These are phyloP conservation scores for Chaetomium sp. DNA, from an alignment of 2,329 filamentous ascomycete species.

Conservation along the genomic window DNA sequence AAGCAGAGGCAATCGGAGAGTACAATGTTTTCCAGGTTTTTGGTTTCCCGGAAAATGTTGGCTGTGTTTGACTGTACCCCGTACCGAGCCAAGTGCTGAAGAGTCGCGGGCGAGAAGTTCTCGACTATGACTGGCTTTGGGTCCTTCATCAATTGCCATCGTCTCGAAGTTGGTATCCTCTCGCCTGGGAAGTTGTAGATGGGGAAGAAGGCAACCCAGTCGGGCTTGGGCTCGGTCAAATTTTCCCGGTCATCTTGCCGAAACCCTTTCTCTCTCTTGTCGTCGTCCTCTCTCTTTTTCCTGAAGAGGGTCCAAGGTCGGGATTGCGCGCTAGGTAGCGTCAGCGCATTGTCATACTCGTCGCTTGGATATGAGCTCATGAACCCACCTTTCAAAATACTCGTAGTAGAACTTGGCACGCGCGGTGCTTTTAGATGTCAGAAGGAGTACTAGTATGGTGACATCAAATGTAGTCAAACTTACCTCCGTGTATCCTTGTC, in stretches of 20 bases:
- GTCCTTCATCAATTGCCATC: neutral
- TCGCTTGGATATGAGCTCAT: neutral
- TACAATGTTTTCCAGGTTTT: neutral
- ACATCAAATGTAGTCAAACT: neutral
- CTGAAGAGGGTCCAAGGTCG: slow-evolving; percentile 11
- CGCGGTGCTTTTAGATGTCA: neutral
- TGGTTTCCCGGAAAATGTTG: neutral
- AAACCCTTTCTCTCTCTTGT: neutral
- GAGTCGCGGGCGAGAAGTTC: slow-evolving; percentile 7
- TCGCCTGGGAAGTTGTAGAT: neutral
- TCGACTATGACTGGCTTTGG: neutral
- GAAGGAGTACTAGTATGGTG: neutral
- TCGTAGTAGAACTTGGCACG: slow-evolving; percentile 8
- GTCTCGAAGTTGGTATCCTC: neutral
- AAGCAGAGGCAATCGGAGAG: slow-evolving; percentile 14
- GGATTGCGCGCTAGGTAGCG: neutral
- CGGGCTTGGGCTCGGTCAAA: slow-evolving; percentile 6
- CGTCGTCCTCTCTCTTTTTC: neutral
- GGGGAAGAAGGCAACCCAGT: slow-evolving; percentile 13
- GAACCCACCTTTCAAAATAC: neutral
- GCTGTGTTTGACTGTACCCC: slow-evolving; percentile 5
- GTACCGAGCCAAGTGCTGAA: slow-evolving; percentile 3
- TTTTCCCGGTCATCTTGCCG: slow-evolving; percentile 1
- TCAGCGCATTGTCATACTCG: neutral
- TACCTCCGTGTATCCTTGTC: slow-evolving; percentile 5